A percentile compares a stretch with the other conserved stretches of the same genome.
phyloP scores from a whole-genome alignment of 2,329 filamentous ascomycete species.

The Fusarium sublunatum region DNA sequence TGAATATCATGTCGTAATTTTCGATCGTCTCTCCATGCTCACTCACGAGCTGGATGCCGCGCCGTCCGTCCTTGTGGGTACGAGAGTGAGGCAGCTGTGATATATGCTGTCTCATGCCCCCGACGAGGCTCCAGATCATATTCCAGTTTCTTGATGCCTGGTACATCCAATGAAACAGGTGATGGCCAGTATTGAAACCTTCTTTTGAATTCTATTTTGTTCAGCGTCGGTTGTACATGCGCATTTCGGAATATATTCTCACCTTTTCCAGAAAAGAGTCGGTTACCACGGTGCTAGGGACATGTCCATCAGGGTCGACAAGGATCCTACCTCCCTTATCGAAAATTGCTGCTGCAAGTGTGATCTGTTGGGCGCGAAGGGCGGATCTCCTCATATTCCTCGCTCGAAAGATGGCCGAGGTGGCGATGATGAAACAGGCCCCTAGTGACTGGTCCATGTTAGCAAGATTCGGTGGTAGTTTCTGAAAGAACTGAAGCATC shows the following conservation, averaged over 20 bases:
- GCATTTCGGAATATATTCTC: constrained; percentile 20
- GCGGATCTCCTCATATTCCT: constrained; percentile 64
- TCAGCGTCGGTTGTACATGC: constrained; percentile 22
- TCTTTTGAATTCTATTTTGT: constrained; percentile 65
- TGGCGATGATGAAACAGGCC: constrained; percentile 70
- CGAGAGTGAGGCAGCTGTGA: constrained; percentile 55
- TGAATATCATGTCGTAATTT: constrained; percentile 80
- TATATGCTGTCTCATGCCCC: constrained; percentile 79
- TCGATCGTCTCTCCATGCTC: constrained; percentile 69
- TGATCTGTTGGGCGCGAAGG: constrained; percentile 71
- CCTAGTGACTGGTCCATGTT: constrained; percentile 62
- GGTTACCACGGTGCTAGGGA: constrained; percentile 82
- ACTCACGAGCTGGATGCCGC: constrained; percentile 58
- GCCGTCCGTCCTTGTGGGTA: constrained; percentile 38
- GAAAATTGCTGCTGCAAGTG: constrained; percentile 71
- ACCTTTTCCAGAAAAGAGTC: constrained; percentile 77
- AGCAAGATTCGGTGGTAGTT: background rate
- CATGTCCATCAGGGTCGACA: constrained; percentile 74
- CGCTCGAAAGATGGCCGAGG: constrained; percentile 65
- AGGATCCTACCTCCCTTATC: constrained; percentile 74
- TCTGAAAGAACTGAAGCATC: background rate
- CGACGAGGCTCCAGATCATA: constrained; percentile 73
- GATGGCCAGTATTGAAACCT: constrained; percentile 79
- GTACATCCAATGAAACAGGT: constrained; percentile 89
- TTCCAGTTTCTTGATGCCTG: constrained; percentile 83